phyloP scores from a whole-genome alignment of 352 stramenopile genomes.

The Globisporangium emineosum region DNA sequence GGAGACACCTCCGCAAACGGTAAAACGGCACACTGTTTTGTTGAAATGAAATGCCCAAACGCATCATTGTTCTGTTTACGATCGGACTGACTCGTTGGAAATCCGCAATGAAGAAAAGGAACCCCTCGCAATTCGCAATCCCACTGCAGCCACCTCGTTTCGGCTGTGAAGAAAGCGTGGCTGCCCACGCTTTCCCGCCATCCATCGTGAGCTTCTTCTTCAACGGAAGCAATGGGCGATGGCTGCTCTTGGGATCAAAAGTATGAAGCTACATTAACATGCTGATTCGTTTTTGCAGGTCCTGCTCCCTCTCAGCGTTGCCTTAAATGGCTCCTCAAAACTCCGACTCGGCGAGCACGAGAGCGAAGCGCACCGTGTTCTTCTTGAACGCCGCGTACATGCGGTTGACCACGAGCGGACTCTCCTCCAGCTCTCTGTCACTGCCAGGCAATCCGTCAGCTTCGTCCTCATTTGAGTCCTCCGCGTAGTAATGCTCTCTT shows the following conservation, averaged over 20 bases:
- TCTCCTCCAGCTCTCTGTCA: constrained; percentile 36
- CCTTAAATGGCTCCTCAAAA: constrained; percentile 33
- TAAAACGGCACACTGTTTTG: too few relatives aligned
- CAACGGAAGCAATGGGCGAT: background rate
- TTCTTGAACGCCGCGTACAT: constrained; percentile 81
- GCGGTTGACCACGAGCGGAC: constrained; percentile 66
- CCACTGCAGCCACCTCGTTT: too few relatives aligned
- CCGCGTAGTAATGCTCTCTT: constrained; percentile 34
- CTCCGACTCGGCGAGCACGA: constrained; percentile 69
- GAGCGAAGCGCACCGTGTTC: constrained; percentile 72
- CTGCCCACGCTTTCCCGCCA: too few relatives aligned
- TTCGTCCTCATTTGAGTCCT: constrained; percentile 13
- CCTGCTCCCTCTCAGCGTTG: too few relatives aligned
- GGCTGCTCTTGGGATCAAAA: too few relatives aligned
- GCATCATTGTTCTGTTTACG: background rate
- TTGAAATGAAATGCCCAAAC: background rate
- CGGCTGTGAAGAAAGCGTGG: too few relatives aligned
- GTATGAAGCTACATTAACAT: too few relatives aligned
- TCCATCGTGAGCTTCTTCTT: background rate
- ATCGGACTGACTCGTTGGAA: background rate
- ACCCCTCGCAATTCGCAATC: too few relatives aligned
- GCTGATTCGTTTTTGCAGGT: too few relatives aligned
- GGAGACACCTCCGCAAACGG: background rate
- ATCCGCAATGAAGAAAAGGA: too few relatives aligned
- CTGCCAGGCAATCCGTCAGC: background rate